Evolutionary conservation across 768 basidiomycete genomes (phyloP), one percentile per base, ranked within the genome.

Genomic region (Amanita pseudoporphyria): DNA sequence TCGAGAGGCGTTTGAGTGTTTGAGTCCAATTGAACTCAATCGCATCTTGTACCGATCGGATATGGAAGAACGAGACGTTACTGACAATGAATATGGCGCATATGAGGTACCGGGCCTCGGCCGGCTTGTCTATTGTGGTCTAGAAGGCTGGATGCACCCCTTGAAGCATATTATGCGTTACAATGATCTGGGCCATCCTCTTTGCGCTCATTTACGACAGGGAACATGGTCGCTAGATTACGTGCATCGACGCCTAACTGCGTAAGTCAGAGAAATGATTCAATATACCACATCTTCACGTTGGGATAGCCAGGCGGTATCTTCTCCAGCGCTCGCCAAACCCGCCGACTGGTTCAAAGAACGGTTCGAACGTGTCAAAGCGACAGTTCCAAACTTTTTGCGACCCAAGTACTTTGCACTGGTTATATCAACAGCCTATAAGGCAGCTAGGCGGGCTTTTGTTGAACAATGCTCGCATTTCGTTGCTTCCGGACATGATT

Each of bases 121-220:
- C 0, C 76, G 77, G 52, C 69, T 93, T 63, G 81, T 78, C 9
- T 99, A 97, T 65, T 97, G 94, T 58, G 96, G 96, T 14, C 64
- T 98, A 45, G 91, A 98, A 60, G 96, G 96, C 1, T 99, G 94
- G 92, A 97, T 99, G 92, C 78, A 84, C 56, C 82, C 82, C 0
- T 69, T 98, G 48, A 75, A 80, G 33, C 79, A 80, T 56, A 81
- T 98, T 62, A 93, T 93, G 80, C 73, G 74, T 55, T 77, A 81
- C 59, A 98, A 98, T 63, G 93, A 99, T 62, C 75, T 98, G 3
- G 96, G 96, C 0, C 93, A 98, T 63, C 77, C 91, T 1, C 71
- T 99, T 3, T 95, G 91, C 58, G 82, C 71, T 3, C 90, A 98
- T 65, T 65, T 98, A 51, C 77, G 96, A 52, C 75, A 84, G 24